Evolutionary conservation across 1,284 basidiomycete genomes (phyloP).

Genomic region (Ceratobasidium theobromae): DNA sequence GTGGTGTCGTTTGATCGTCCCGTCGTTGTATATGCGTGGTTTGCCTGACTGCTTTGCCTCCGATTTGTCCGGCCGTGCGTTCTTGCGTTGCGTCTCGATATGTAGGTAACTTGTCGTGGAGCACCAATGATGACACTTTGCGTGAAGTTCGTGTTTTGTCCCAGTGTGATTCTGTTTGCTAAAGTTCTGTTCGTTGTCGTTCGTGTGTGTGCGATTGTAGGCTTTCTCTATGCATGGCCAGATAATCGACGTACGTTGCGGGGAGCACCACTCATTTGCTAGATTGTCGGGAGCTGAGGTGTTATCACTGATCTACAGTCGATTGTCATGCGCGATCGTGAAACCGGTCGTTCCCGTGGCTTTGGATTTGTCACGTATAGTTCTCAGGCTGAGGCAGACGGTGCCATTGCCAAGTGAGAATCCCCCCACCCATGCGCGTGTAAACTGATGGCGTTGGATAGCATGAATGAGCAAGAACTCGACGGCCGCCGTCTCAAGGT

Average conservation of each 20-base stretch:
- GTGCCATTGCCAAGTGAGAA: slow-evolving; percentile 67
- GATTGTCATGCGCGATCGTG: slow-evolving; percentile 96
- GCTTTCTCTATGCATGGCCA: slow-evolving; percentile 25
- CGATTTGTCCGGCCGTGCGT: slow-evolving; percentile 5
- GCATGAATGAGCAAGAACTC: slow-evolving; percentile 88
- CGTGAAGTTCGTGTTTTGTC: slow-evolving; percentile 1
- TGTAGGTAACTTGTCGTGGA: slow-evolving; percentile 35
- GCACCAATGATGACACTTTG: slow-evolving; percentile 32
- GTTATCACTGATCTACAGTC: slow-evolving; percentile 51
- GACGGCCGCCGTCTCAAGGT: slow-evolving; percentile 93
- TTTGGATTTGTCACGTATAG: slow-evolving; percentile 99
- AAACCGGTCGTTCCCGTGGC: slow-evolving; percentile 92
- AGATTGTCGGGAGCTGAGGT: background rate
- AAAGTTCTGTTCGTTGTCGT: background rate
- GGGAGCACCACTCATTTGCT: background rate
- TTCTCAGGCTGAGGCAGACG: slow-evolving; percentile 81
- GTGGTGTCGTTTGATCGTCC: slow-evolving; percentile 10
- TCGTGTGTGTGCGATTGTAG: background rate
- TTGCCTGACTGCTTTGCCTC: slow-evolving; percentile 18
- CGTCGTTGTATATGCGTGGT: slow-evolving; percentile 27
- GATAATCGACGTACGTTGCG: slow-evolving; percentile 29
- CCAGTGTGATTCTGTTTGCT: slow-evolving; percentile 12
- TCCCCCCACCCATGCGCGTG: background rate
- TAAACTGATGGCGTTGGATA: background rate
- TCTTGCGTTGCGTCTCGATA: slow-evolving; percentile 8